Evolutionary conservation across 2,329 filamentous ascomycete genomes (phyloP), one percentile per base, ranked within the genome.

Genomic region (Xylaria polymorpha): DNA sequence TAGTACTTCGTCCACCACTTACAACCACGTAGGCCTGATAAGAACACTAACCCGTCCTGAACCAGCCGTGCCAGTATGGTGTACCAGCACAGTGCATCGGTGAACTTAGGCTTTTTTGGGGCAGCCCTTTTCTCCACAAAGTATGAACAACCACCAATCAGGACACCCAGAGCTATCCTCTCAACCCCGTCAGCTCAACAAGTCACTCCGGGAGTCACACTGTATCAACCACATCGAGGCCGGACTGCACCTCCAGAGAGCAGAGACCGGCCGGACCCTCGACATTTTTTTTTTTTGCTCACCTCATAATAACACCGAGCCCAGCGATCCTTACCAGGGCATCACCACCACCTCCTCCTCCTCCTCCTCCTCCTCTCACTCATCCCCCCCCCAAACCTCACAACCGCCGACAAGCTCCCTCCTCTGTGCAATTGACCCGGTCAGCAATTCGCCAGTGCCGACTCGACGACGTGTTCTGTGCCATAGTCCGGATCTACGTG

Each of bases 201-300:
- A 68, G 70, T 71, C 67, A 32, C 10, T 56, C 44, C 29, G 59
- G 59, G 61, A 37, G 58, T 53, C 61, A 61, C 67, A 67, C 61
- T 61, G 62, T 62, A 50, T 59, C 46, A 9, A 53, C 50, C 56
- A 53, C 44, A 56, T 55, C 55, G 14, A 44, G 29, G 22, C 48
- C 29, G 35, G 61, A 53, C 39, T 39, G 46, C 48, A 35, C 29
- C 61, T 44, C 61, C 18, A 50, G 15, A 46, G n/a, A 37, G 43
- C 25, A 62, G 57, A 51, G 69, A 22, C 66, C 51, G 67, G 53
- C 57, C 64, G 55, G 64, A 39, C 29, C 51, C 59, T 69, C 55
- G 64, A 61, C 63, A 22, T 71, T 74, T 75, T 74, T 71, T 74
- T 75, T 74, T 72, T 77, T 74, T 75, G 68, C 73, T 72, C 71